Evolutionary conservation across 129 eudicot genomes (phyloP), one percentile per base, ranked within the genome.

Genomic region (Flaveria ramosissima): DNA sequence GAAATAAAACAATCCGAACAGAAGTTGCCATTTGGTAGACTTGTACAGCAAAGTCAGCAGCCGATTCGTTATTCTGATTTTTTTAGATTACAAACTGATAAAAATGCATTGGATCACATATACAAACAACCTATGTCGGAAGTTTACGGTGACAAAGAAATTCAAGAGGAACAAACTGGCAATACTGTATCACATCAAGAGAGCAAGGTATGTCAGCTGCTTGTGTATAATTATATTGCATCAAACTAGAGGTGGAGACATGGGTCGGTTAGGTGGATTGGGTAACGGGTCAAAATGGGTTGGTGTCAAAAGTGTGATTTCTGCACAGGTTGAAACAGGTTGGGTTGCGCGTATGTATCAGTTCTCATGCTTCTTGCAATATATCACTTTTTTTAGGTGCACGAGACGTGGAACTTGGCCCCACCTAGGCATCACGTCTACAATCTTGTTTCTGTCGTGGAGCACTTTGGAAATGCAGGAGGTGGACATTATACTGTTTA

Each of bases 401-500:
- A 26, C 3, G 78, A 41, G 64, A 52, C 14, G 51, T 73, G 50
- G 42, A 41, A 76, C 4, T 43, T 48, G 59, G 46, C 71, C 20
- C 71, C 87, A 8, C 10, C 59, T 1, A 74, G 51, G 46, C 27
- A 9, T 48, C 81, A 78, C 72, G 63, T 11, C 30, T 94, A 91
- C 80, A 84, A 86, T 64, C 88, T 94, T 17, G 97, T 88, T 70
- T 94, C 98, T 12, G 98, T 89, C 13, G 97, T 91, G 56, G 90
- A 83, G 80, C 98, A 94, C 82, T 87, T 84, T 76, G 97, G 97
- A 70, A 78, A 53, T 51, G 77, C 88, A 14, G 89, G 93, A 80
- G 57, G 89, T 14, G 98, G 98, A 27, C 98, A 94, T 78, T 94
- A 94, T 76, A 91, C 82, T 6, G 93, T 94, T 72, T 94, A 91